These are phyloP conservation scores for Amanita fuliginea DNA, from an alignment of 768 basidiomycete genomes.

Conservation along the genomic window DNA sequence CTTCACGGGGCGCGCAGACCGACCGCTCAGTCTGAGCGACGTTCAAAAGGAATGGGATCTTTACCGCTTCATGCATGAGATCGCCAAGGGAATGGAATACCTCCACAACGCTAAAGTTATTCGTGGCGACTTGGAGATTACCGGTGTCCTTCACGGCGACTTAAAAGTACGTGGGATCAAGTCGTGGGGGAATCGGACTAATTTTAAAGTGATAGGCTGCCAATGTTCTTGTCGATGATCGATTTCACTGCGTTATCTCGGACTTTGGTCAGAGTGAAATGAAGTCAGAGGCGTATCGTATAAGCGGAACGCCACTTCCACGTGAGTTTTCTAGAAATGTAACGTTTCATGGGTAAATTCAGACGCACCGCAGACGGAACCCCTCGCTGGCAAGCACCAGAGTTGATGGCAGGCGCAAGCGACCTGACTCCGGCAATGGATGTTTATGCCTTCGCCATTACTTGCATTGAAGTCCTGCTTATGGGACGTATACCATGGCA, in stretches of 20 bases:
- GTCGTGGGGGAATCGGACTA: not conserved
- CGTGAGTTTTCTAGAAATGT: constrained; percentile 22
- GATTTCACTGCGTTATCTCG: constrained; percentile 57
- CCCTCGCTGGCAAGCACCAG: constrained; percentile 63
- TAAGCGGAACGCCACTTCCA: constrained; percentile 38
- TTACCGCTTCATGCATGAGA: constrained; percentile 58
- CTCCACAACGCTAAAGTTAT: constrained; percentile 57
- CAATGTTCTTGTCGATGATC: constrained; percentile 69
- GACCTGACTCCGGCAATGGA: constrained; percentile 46
- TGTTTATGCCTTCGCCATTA: constrained; percentile 62
- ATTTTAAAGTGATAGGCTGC: constrained; percentile 30
- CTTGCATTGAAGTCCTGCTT: constrained; percentile 55
- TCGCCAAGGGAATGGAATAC: constrained; percentile 80
- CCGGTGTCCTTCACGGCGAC: constrained; percentile 7
- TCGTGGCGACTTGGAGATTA: constrained; percentile 74
- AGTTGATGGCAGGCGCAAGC: constrained; percentile 41
- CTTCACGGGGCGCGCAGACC: constrained; percentile 4
- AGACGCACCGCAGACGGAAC: constrained; percentile 39
- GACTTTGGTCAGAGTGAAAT: constrained; percentile 83
- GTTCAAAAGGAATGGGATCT: constrained; percentile 30
- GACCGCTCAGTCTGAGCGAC: constrained; percentile 1
- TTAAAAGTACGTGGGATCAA: constrained; percentile 1
- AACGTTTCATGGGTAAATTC: not conserved
- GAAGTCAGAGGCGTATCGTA: constrained; percentile 57
- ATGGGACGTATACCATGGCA: constrained; percentile 57